These are phyloP conservation scores for Citrullus amarus DNA, from an alignment of 306 rosid genomes.

Conservation along the genomic window DNA sequence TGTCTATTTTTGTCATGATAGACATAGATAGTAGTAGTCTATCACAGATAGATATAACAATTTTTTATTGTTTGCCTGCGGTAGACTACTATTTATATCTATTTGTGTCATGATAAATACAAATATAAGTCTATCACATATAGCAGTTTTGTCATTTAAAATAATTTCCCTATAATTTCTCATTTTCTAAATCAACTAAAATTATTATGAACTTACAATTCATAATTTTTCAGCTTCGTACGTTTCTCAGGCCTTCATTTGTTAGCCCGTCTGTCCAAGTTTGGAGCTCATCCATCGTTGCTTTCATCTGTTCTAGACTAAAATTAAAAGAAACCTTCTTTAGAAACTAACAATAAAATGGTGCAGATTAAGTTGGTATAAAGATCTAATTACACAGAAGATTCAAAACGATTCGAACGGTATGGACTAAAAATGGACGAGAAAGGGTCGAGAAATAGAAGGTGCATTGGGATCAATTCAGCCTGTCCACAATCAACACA, in stretches of 20 bases:
- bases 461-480: background rate
- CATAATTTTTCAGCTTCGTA: background rate
- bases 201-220: background rate
- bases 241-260: background rate
- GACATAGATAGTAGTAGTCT: no score
- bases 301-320: background rate
- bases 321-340: background rate
- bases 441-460: background rate
- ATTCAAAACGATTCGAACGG: background rate
- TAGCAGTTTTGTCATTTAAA: no score
- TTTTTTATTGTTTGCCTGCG: no score
- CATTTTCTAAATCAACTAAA: background rate
- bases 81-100: no score
- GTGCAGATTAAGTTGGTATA: background rate
- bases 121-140: no score
- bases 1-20: no score
- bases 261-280: background rate
- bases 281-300: background rate
- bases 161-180: background rate
- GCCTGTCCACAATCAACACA: conserved; percentile 11
- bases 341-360: background rate
- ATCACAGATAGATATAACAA: no score
- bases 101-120: no score
- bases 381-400: background rate
- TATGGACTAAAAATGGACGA: background rate